Percentiles rank a stretch among this genome's conserved stretches.
Evolutionary conservation across 1,139 yeast genomes (phyloP).

Genomic region (Meyerozyma sp.): DNA sequence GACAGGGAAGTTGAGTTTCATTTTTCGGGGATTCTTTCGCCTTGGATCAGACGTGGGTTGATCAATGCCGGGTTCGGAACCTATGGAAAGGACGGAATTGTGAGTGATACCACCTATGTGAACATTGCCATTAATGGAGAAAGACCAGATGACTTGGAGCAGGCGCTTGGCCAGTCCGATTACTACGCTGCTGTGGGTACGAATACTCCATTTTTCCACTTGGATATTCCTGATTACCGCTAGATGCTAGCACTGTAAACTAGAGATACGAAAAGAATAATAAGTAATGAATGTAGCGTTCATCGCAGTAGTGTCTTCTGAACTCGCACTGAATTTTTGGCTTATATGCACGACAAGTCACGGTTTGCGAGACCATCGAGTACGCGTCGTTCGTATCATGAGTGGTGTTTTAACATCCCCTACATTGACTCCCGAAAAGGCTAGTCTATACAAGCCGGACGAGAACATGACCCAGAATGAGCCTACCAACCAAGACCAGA

Average conservation of each 20-base stretch:
- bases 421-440: not conserved
- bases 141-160: constrained; percentile 24
- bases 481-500: not conserved
- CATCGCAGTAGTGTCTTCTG: too few relatives aligned
- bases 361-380: not conserved
- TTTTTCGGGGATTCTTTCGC: constrained; percentile 77
- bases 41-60: constrained; percentile 81
- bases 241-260: not conserved
- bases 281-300: not conserved
- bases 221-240: constrained; percentile 72
- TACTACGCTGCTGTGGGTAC: constrained; percentile 63
- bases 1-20: constrained; percentile 86
- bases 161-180: constrained; percentile 22
- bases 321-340: too few relatives aligned
- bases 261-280: not conserved
- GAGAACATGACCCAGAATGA: not conserved
- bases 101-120: constrained; percentile 36
- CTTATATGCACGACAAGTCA: not conserved
- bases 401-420: not conserved
- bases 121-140: constrained; percentile 31
- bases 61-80: constrained; percentile 77
- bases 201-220: constrained; percentile 78
- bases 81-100: constrained; percentile 37
- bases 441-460: not conserved
- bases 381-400: not conserved